Base-by-base conservation (phyloP, 805 yeast genomes). In the Dipodascus geniculatus region DNA sequence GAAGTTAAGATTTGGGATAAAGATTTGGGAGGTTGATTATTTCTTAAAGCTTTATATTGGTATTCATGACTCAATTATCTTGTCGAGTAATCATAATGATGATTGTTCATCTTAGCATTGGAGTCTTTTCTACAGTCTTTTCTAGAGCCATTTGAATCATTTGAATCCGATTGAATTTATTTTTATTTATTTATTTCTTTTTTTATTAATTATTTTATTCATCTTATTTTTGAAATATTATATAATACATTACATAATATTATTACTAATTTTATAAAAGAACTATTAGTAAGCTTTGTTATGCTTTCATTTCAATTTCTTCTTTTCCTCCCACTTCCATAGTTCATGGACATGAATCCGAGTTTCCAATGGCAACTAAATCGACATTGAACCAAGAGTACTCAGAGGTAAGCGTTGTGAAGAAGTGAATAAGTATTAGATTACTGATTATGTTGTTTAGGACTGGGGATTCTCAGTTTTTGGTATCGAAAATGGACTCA, bases 401-500 rank as follows among this genome's bases (percentile, higher is more conserved):
- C 28, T 22, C 44, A 11, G 44, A 38, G 20, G 44, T 38, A 38
- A 38, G 44, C 19, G 14, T 38, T 28, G 33, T 6, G 6, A 28
- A 28, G 9, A 28, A 28, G 33, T 6, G 33, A 28, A 6, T 28
- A 6, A 28, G 33, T 28, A 28, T 11, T 6, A 11, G 11, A 28
- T 11, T 28, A 28, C 6, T 11, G 23, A 20, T 22, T 11, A 9
- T 11, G 4, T 9, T 23, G 31, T n/a, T 47, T 31, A 61, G 64
- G 63, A 57, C 51, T 61, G 63, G 59, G 60, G 57, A 3, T 61
- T 60, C 48, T 52, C 42, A 20, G 24, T 28, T 19, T 48, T 56
- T n/a, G 57, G 55, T 3, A 28, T 42, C 2, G 54, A 33, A n/a
- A 42, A 51, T 35, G 58, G 60, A 14, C 20, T 42, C 23, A 19